Evolutionary conservation across 805 yeast genomes (phyloP), one percentile per base, ranked within the genome.

Genomic region (Blastobotrys americana): DNA sequence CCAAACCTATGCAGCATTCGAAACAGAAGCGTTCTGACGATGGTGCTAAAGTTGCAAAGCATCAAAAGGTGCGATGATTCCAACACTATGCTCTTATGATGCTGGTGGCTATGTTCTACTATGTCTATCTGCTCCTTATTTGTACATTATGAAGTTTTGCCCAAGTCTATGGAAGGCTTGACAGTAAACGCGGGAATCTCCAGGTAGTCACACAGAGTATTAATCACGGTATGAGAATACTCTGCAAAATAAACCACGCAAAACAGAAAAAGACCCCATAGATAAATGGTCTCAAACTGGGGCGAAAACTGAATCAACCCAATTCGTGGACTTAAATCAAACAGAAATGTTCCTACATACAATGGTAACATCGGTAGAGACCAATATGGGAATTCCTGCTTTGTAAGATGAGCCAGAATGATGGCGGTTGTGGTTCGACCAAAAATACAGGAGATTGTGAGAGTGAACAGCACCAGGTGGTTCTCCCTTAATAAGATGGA

Each of bases 351-450:
- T 5, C 69, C 72, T 4, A 53, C 39, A 22, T 55, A 43, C 17
- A 66, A 52, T 8, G 69, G 63, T 13, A 78, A 67, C 71, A 79
- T 73, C 3, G 95, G 84, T 23, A 84, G 71, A 41, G 86, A 84
- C 51, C 74, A 55, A 59, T 69, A 67, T 28, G 98, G 98, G 71
- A 84, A 90, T 10, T 68, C 65, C 61, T 87, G 96, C 43, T 76
- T 67, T 8, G 97, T 88, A 55, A 90, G 74, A 62, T 93, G 97
- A 9, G 86, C 87, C 50, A 85, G 72, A 57, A 90, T 93, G 31
- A 68, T 60, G 23, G 68, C 57, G 3, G 73, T 67, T 3, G 72
- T 61, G 47, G 88, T 82, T 57, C 97, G 76, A 3, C 97, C 97
- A 44, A 90, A 96, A 4, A 80, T 73, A 59, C 85, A 89, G 2